Evolutionary conservation across 768 basidiomycete genomes (phyloP), one percentile per base, ranked within the genome.

Genomic region (Pisolithus sp.): DNA sequence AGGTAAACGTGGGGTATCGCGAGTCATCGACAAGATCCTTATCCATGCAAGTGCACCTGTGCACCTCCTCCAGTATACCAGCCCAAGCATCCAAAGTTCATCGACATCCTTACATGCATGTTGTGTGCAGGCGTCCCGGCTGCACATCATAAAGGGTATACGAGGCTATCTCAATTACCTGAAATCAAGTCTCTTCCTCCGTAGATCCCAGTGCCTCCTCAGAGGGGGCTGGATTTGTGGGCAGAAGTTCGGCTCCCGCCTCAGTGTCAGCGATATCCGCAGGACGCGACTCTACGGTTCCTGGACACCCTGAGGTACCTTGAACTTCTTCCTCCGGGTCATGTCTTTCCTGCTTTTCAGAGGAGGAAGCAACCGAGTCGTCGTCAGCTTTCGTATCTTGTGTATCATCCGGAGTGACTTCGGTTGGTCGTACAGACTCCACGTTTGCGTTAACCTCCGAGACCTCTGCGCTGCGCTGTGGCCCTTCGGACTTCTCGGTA

Each of bases 141-240:
- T 37, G 36, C 49, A 31, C 71, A 73, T 20, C 75, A 55, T 42
- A 61, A 64, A 57, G 72, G 71, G 3, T 74, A 71, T 13, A 59
- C 61, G 23, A 60, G 53, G 5, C 34, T 12, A 34, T 34, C 5
- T 48, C 34, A 37, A 44, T 38, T 50, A 37, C 38, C n/a, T 46
- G 37, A 36, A 4, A 48, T 58, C 20, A 65, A 54, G 58, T 55
- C 57, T 52, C 49, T 49, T 26, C 50, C 42, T 63, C 57, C 43
- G 58, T 56, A 40, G 67, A 28, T 5, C 30, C 40, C 20, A 31
- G 49, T 18, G 45, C 46, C 15, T 31, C 31, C 26, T 39, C 26
- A 18, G 34, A 31, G 43, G 50, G 4, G 26, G 26, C 38, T 13
- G 48, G 60, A 48, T 41, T 46, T 18, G 30, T 38, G 18, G 41